Percentiles rank a stretch among this genome's conserved stretches.
phyloP scores from a whole-genome alignment of 1,284 basidiomycete species.

The Peniophora sp. region DNA sequence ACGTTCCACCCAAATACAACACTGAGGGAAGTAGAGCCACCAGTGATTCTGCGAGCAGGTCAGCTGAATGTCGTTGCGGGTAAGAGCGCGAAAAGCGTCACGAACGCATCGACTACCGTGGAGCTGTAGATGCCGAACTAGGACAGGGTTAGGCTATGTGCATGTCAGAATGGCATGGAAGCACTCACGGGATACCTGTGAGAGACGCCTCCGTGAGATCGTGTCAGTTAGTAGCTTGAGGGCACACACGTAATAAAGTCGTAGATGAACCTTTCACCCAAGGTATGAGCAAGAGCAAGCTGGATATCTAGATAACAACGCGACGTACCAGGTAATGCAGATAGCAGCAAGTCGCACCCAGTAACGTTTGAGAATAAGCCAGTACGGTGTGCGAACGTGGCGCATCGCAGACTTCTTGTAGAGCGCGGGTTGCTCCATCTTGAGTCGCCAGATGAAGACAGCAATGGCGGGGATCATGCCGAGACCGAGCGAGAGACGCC shows the following conservation, averaged over 20 bases:
- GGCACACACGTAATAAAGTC: slow-evolving; percentile 65
- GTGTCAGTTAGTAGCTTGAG: slow-evolving; percentile 1
- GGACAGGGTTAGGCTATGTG: not conserved
- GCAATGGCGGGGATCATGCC: slow-evolving; percentile 76
- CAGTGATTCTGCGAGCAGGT: slow-evolving; percentile 43
- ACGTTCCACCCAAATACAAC: slow-evolving; percentile 73
- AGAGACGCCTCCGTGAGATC: not conserved
- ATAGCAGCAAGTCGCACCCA: slow-evolving; percentile 65
- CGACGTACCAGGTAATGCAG: slow-evolving; percentile 60
- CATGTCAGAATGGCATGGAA: not conserved
- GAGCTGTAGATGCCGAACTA: slow-evolving; percentile 83
- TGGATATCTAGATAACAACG: slow-evolving; percentile 64
- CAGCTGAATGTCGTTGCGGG: not conserved
- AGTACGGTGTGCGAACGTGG: slow-evolving; percentile 66
- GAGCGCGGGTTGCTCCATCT: slow-evolving; percentile 73
- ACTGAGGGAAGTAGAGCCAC: slow-evolving; percentile 36
- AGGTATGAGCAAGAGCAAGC: slow-evolving; percentile 35
- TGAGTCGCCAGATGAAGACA: slow-evolving; percentile 82
- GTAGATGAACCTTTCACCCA: slow-evolving; percentile 64
- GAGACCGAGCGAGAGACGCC: slow-evolving; percentile 86
- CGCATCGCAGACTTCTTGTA: slow-evolving; percentile 76
- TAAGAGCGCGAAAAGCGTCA: slow-evolving; percentile 3
- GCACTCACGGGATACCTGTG: slow-evolving; percentile 49
- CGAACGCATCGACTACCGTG: slow-evolving; percentile 63
- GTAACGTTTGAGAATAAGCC: slow-evolving; percentile 76